Percentiles rank a stretch among this genome's conserved stretches.
Evolutionary conservation across 768 basidiomycete species (phyloP).

Genomic region (Mycena indigotica): DNA sequence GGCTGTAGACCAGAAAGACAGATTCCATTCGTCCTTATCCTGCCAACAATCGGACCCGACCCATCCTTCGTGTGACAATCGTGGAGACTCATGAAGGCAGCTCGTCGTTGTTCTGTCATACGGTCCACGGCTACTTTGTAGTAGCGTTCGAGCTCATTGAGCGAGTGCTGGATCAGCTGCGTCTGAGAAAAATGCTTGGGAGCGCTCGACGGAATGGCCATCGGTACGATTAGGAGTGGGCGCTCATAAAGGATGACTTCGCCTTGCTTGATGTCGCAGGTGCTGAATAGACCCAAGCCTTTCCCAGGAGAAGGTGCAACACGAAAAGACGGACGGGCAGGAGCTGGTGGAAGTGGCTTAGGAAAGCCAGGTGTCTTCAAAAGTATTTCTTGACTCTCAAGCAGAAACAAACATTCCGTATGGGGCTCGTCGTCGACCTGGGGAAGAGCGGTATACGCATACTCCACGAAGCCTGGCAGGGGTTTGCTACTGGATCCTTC

Average conservation of each 20-base stretch:
- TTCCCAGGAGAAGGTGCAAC: background rate
- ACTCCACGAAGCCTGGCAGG: background rate
- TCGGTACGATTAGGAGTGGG: slow-evolving; percentile 32
- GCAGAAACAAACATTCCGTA: background rate
- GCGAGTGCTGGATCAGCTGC: background rate
- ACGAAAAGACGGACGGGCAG: background rate
- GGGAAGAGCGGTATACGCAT: background rate
- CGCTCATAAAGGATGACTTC: background rate
- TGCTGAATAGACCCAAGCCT: slow-evolving; percentile 1
- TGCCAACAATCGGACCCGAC: slow-evolving; percentile 36
- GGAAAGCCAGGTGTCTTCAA: background rate
- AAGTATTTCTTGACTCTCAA: background rate
- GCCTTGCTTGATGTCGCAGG: background rate
- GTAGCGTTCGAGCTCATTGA: slow-evolving; percentile 24
- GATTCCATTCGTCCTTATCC: slow-evolving; percentile 37
- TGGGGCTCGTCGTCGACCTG: background rate
- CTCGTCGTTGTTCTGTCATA: slow-evolving; percentile 28
- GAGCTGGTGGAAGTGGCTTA: background rate
- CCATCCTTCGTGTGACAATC: slow-evolving; percentile 37
- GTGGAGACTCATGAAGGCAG: slow-evolving; percentile 32
- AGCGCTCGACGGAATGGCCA: too few species aligned
- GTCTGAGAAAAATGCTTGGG: slow-evolving; percentile 5
- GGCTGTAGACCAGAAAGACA: slow-evolving; percentile 23
- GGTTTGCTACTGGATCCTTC: background rate
- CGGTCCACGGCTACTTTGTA: slow-evolving; percentile 28